A percentile compares a stretch with the other conserved stretches of the same genome.
Conservation (phyloP, 1,284 basidiomycete species). For the Microstroma glucosiphilum region DNA sequence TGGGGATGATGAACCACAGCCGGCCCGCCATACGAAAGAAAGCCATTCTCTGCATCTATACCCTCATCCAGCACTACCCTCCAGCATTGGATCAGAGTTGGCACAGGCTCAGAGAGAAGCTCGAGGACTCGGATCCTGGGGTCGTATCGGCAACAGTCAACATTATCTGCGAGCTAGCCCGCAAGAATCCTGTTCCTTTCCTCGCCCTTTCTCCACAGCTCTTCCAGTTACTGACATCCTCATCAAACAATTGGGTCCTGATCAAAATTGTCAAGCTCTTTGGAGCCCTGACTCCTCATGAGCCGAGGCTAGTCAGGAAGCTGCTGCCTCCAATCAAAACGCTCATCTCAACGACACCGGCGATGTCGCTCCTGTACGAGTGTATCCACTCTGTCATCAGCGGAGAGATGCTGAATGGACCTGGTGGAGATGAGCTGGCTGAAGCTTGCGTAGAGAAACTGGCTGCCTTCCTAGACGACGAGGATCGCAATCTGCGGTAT, state of each 20-base stretch:
- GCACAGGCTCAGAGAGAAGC: conserved; percentile 66
- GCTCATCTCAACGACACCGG: conserved; percentile 88
- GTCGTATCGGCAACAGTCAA: conserved; percentile 90
- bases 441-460: conserved; percentile 86
- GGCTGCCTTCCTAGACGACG: conserved; percentile 80
- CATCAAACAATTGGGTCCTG: conserved; percentile 98
- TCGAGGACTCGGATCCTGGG: conserved; percentile 54
- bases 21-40: conserved; percentile 76
- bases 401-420: conserved; percentile 73
- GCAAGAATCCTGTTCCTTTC: conserved; percentile 30
- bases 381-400: conserved; percentile 97
- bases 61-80: conserved; percentile 36
- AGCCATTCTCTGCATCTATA: conserved; percentile 72
- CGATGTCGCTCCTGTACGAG: conserved; percentile 92
- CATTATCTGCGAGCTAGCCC: conserved; percentile 84
- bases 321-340: conserved; percentile 86
- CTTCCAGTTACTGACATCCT: conserved; percentile 87
- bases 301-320: conserved; percentile 88
- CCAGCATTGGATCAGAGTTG: conserved; percentile 34
- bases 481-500: conserved; percentile 91
- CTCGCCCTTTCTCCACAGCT: conserved; percentile 68
- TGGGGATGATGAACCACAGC: conserved; percentile 84
- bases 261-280: conserved; percentile 89
- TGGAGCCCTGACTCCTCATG: conserved; percentile 64
- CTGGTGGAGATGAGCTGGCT: conserved; percentile 63